phyloP scores from a whole-genome alignment of 345 rosid species.

The Orychophragmus violaceus region DNA sequence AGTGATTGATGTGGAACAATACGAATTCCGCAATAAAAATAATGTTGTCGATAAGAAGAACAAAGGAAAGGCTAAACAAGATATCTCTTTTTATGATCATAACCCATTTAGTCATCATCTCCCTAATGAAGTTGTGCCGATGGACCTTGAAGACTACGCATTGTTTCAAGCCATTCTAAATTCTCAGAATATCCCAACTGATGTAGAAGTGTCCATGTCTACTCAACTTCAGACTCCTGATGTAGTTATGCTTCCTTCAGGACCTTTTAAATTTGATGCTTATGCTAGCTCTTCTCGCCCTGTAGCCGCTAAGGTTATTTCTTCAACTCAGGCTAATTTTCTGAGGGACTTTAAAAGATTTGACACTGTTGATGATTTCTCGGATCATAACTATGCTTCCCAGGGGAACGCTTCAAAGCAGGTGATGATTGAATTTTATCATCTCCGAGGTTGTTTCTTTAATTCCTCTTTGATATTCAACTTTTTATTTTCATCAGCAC shows the following conservation, averaged over 20 bases:
- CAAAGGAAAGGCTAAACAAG: conserved; percentile 56
- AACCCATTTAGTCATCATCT: background rate
- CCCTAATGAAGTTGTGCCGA: conserved; percentile 10
- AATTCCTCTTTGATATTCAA: background rate
- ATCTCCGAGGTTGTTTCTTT: background rate
- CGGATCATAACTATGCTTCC: conserved; percentile 56
- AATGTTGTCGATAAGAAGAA: conserved; percentile 33
- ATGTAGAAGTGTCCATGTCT: conserved; percentile 47
- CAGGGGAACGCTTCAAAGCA: conserved; percentile 37
- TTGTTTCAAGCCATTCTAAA: conserved; percentile 51
- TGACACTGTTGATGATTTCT: conserved; percentile 60
- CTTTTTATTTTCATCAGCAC: conserved; percentile 35
- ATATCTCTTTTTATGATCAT: conserved; percentile 7
- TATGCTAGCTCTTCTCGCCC: conserved; percentile 12
- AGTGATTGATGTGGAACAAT: no score
- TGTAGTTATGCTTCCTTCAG: background rate
- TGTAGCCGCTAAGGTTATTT: background rate
- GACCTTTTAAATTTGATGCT: background rate
- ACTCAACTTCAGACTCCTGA: conserved; percentile 1
- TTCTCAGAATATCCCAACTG: conserved; percentile 47
- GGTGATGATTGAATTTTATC: conserved; percentile 30
- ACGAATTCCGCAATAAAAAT: no score
- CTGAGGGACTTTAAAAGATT: conserved; percentile 54
- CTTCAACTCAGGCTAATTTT: conserved; percentile 32
- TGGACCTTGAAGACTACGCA: conserved; percentile 40